phyloP scores from a whole-genome alignment of 495 filamentous ascomycete genomes.

The Talaromyces liani region DNA sequence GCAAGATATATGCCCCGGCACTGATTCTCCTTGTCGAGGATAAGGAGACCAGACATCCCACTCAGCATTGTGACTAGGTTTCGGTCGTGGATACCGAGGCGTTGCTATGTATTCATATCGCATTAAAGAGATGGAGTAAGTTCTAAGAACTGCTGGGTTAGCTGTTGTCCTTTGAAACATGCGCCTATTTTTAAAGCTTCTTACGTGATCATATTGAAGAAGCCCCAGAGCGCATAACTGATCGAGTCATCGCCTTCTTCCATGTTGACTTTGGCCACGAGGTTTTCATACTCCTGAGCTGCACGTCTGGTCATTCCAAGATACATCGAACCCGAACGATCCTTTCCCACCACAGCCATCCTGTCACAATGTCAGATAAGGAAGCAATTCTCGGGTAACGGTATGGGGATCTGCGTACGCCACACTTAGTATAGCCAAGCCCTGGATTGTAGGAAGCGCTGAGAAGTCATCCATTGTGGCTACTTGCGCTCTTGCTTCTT shows the following conservation, averaged over 20 bases:
- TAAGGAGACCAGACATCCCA: neutral
- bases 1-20: slow-evolving; percentile 11
- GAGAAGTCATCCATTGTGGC: neutral
- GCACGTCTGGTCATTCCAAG: slow-evolving; percentile 4
- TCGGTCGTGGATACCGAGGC: neutral
- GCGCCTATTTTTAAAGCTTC: neutral
- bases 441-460: neutral
- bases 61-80: neutral
- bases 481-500: neutral
- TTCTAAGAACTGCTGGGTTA: neutral
- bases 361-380: neutral
- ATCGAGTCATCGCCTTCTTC: neutral
- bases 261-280: neutral
- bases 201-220: slow-evolving; percentile 3
- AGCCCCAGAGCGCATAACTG: slow-evolving; percentile 4
- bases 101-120: neutral
- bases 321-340: slow-evolving; percentile 13
- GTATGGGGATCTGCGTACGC: neutral
- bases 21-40: slow-evolving; percentile 7
- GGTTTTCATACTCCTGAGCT: slow-evolving; percentile 6
- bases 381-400: neutral
- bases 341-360: slow-evolving; percentile 13
- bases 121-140: neutral
- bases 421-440: neutral
- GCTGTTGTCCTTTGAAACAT: neutral